phyloP scores from a whole-genome alignment of 331 rosid species.

The Phaseolus coccineus region DNA sequence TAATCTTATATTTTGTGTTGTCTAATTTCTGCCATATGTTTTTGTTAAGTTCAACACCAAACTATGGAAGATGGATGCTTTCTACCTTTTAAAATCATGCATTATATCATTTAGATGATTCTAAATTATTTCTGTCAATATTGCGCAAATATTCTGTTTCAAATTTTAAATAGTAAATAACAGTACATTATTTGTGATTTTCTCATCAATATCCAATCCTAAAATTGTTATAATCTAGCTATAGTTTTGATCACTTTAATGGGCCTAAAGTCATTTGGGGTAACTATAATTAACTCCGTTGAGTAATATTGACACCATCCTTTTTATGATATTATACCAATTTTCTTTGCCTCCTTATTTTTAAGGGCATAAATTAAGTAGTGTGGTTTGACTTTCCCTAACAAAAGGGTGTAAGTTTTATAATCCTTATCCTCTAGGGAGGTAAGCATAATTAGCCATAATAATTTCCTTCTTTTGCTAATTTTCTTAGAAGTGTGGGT shows the following conservation, averaged over 20 bases:
- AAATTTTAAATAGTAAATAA: background rate
- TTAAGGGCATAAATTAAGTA: background rate
- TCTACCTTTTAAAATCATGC: background rate
- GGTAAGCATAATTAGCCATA: background rate
- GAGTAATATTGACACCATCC: background rate
- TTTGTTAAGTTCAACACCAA: background rate
- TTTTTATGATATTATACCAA: background rate
- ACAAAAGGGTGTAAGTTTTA: background rate
- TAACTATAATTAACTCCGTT: background rate
- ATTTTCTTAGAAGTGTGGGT: background rate
- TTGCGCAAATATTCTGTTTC: background rate
- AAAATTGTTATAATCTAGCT: background rate
- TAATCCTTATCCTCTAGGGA: background rate
- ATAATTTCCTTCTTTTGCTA: constrained; percentile 2
- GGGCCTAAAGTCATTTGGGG: background rate
- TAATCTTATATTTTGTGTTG: background rate
- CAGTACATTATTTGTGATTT: background rate
- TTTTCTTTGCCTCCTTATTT: constrained; percentile 3
- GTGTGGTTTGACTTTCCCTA: constrained; percentile 20
- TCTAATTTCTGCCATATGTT: background rate
- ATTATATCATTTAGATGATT: background rate
- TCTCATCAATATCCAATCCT: background rate
- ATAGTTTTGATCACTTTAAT: background rate
- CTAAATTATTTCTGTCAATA: background rate
- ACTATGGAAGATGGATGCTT: background rate